Evolutionary conservation across 306 rosid genomes (phyloP).

Genomic region (Vigna reflexopilosa): DNA sequence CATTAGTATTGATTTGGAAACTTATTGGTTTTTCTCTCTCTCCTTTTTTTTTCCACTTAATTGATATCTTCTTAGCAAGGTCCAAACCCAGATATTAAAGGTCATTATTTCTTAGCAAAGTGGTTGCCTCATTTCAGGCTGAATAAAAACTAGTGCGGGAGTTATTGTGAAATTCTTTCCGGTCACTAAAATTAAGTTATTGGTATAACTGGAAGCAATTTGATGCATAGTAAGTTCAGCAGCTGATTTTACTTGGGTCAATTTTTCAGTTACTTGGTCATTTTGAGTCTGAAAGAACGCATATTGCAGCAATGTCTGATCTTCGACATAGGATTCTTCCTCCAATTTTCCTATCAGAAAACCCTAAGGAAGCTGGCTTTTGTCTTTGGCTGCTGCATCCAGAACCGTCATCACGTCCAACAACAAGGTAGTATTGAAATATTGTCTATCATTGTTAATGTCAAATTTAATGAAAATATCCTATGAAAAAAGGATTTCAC

Average conservation of each 20-base stretch:
- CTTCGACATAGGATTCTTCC: conserved; percentile 89
- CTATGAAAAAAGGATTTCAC: conserved; percentile 23
- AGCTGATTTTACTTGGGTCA: conserved; percentile 45
- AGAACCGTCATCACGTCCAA: conserved; percentile 83
- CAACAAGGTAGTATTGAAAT: conserved; percentile 69
- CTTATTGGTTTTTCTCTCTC: not conserved
- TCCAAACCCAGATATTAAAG: conserved; percentile 14
- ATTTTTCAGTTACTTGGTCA: conserved; percentile 83
- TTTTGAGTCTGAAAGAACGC: conserved; percentile 73
- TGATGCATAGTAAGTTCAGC: conserved; percentile 27
- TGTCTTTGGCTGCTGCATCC: conserved; percentile 97
- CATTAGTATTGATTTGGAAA: conserved; percentile 18
- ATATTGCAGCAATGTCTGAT: conserved; percentile 75
- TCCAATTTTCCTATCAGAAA: conserved; percentile 77
- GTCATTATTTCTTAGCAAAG: conserved; percentile 10
- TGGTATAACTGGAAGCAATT: conserved; percentile 31
- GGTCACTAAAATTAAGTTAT: conserved; percentile 21
- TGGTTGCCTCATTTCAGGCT: conserved; percentile 21
- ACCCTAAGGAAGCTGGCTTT: conserved; percentile 89
- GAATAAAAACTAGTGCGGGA: conserved; percentile 15
- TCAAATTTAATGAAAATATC: conserved; percentile 16
- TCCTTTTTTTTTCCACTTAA: not conserved
- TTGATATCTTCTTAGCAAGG: conserved; percentile 13
- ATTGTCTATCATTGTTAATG: conserved; percentile 32
- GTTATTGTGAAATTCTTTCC: conserved; percentile 34